Percentiles rank a stretch among this genome's conserved stretches.
Conservation (phyloP, 345 rosid genomes). For the Hevea brasiliensis region DNA sequence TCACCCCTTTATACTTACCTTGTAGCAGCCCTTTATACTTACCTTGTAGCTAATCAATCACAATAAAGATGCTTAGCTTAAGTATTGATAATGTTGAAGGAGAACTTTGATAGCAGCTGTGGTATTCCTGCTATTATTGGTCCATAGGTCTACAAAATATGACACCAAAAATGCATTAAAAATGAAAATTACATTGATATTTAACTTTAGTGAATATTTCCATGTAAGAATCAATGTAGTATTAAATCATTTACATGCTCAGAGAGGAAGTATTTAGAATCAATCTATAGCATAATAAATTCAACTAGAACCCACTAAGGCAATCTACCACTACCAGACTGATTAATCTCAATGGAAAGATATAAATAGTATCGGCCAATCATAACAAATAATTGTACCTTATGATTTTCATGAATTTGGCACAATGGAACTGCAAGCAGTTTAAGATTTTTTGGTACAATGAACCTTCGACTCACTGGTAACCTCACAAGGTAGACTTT, state of each 20-base stretch:
- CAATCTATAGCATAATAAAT: no score
- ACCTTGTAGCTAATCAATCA: no score
- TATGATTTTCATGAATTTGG: slow-evolving; percentile 67
- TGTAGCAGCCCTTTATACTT: slow-evolving; percentile 2
- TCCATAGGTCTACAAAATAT: slow-evolving; percentile 65
- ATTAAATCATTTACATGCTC: no score
- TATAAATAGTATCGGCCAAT: background rate
- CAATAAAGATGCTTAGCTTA: slow-evolving; percentile 15
- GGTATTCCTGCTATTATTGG: slow-evolving; percentile 71
- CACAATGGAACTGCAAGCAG: slow-evolving; percentile 82
- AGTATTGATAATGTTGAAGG: slow-evolving; percentile 59
- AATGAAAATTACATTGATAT: no score
- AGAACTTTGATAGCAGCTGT: slow-evolving; percentile 67
- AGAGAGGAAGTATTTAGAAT: no score
- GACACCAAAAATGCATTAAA: no score
- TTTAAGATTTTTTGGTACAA: slow-evolving; percentile 74
- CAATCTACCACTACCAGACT: background rate
- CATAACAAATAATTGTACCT: slow-evolving; percentile 39
- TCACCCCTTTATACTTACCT: no score
- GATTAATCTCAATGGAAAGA: background rate
- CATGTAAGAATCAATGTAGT: no score
- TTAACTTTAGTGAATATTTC: no score
- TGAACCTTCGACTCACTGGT: slow-evolving; percentile 56
- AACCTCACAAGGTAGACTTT: slow-evolving; percentile 75
- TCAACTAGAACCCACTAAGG: no score